Evolutionary conservation across 192 early-diverging fungal genomes (phyloP).

Genomic region (Coemansia sp.): DNA sequence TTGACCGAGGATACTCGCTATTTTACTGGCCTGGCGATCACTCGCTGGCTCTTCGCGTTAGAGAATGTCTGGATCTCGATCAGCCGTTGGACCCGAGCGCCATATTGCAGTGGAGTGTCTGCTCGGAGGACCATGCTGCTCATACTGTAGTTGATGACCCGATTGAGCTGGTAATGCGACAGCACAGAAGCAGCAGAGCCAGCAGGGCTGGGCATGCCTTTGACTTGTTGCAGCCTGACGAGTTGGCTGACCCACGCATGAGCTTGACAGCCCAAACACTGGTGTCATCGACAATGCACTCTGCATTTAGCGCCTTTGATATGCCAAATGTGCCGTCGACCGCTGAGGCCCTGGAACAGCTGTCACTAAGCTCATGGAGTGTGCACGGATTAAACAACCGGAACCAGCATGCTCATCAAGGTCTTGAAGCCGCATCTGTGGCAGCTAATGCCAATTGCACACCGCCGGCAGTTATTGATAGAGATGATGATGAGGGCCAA

Average conservation of each 20-base stretch:
- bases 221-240: neutral
- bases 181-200: neutral
- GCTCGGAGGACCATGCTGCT: constrained; percentile 16
- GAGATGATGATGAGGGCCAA: no score
- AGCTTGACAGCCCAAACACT: constrained; percentile 37
- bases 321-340: constrained; percentile 9
- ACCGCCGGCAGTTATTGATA: no score
- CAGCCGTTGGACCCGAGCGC: constrained; percentile 11
- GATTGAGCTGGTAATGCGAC: neutral
- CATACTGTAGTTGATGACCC: constrained; percentile 22
- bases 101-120: constrained; percentile 25
- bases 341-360: constrained; percentile 32
- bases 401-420: neutral
- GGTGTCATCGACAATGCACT: constrained; percentile 24
- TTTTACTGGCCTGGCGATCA: constrained; percentile 57
- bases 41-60: constrained; percentile 58
- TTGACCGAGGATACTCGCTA: constrained; percentile 28
- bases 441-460: no score
- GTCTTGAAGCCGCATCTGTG: neutral
- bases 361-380: constrained; percentile 22
- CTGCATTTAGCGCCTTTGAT: constrained; percentile 12
- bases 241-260: neutral
- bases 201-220: neutral
- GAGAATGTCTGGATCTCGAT: constrained; percentile 78
- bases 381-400: neutral